A percentile compares a stretch with the other conserved stretches of the same genome.
phyloP scores from a whole-genome alignment of 257 asterid genomes.

The Rhazya stricta region DNA sequence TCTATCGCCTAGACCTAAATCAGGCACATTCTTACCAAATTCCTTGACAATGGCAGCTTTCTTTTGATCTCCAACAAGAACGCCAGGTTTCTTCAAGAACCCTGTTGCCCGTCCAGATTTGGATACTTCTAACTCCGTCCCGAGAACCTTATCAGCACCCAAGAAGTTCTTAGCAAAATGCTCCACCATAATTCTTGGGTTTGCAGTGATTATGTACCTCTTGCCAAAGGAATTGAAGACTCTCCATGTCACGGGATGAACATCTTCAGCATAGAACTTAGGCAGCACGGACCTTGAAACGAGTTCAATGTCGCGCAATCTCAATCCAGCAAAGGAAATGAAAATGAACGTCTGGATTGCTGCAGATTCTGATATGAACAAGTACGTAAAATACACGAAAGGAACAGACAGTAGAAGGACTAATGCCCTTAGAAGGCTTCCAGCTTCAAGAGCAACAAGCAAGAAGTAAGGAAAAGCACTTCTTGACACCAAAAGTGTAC shows the following conservation, averaged over 20 bases:
- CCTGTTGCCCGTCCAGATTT: slow-evolving; percentile 76
- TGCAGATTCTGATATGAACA: slow-evolving; percentile 54
- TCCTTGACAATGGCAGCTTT: slow-evolving; percentile 51
- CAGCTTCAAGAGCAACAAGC: slow-evolving; percentile 86
- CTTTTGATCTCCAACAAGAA: slow-evolving; percentile 62
- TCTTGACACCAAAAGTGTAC: slow-evolving; percentile 55
- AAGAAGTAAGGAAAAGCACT: slow-evolving; percentile 74
- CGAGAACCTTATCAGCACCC: slow-evolving; percentile 85
- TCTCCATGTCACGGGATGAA: slow-evolving; percentile 59
- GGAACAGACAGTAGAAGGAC: slow-evolving; percentile 52
- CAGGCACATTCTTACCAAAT: slow-evolving; percentile 55
- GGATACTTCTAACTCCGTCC: slow-evolving; percentile 66
- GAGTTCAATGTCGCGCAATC: slow-evolving; percentile 63
- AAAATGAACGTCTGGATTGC: slow-evolving; percentile 52
- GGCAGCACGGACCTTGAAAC: slow-evolving; percentile 82
- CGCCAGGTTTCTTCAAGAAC: slow-evolving; percentile 69
- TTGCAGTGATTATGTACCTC: slow-evolving; percentile 70
- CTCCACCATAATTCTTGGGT: slow-evolving; percentile 78
- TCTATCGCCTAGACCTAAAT: slow-evolving; percentile 84
- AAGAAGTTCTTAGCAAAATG: slow-evolving; percentile 53
- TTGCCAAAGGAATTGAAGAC: slow-evolving; percentile 71
- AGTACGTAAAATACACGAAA: slow-evolving; percentile 40
- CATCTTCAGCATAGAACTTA: slow-evolving; percentile 76
- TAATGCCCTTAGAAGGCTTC: slow-evolving; percentile 61
- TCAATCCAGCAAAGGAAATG: slow-evolving; percentile 61